These are phyloP conservation scores for Vicia faba DNA, from an alignment of 306 rosid genomes.

Conservation along the genomic window DNA sequence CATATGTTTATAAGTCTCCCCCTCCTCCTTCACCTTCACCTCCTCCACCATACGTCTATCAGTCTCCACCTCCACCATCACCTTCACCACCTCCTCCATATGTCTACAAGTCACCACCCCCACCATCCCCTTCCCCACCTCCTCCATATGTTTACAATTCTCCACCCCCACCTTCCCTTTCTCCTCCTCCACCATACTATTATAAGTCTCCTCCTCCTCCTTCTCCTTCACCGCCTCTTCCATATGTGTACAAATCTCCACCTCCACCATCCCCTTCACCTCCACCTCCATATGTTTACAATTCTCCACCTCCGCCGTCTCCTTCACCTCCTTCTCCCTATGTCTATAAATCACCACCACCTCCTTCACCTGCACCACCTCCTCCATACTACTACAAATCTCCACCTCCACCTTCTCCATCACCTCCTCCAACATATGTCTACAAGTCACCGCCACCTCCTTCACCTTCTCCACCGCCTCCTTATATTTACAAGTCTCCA, in stretches of 20 bases:
- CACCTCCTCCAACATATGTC: not conserved
- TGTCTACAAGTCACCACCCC: not conserved
- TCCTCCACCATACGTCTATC: not conserved
- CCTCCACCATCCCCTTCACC: conserved; percentile 13
- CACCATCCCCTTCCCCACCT: not conserved
- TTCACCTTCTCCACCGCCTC: not conserved
- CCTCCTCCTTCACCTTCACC: not conserved
- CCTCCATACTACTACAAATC: conserved; percentile 32
- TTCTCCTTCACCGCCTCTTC: not conserved
- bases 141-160: conserved; percentile 2
- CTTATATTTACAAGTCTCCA: not conserved
- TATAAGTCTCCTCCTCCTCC: conserved; percentile 6
- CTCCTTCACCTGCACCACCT: not conserved
- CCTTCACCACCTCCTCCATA: not conserved
- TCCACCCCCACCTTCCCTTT: conserved; percentile 12
- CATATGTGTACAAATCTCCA: conserved; percentile 10
- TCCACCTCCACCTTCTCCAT: not conserved
- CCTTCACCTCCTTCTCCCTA: conserved; percentile 28
- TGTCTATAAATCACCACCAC: not conserved
- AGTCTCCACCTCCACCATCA: not conserved
- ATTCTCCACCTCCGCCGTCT: conserved; percentile 3
- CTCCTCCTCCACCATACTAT: conserved; percentile 18
- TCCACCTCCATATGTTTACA: not conserved
- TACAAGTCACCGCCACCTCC: not conserved
- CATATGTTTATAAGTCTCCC: not conserved